Conservation (phyloP, 768 basidiomycete genomes). For the Plicaturopsis crispa region DNA sequence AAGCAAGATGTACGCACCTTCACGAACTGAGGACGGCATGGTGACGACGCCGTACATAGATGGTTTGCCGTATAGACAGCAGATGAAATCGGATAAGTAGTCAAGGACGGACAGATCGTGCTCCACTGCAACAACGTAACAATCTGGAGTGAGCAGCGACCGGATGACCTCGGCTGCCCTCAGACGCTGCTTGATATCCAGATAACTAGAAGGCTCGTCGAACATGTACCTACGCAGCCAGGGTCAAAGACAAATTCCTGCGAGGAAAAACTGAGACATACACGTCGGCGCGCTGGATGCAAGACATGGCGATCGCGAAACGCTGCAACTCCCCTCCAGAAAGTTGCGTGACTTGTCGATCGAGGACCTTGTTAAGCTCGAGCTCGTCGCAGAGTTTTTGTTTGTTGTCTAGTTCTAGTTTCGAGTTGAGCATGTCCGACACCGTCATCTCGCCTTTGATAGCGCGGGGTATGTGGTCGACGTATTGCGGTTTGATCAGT, state of each 20-base stretch:
- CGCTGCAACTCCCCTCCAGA: slow-evolving; percentile 97
- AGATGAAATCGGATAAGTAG: slow-evolving; percentile 97
- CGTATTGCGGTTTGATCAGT: slow-evolving; percentile 99
- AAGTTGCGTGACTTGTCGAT: slow-evolving; percentile 77
- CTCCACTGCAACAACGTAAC: slow-evolving; percentile 96
- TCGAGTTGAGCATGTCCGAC: slow-evolving; percentile 84
- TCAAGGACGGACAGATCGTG: slow-evolving; percentile 98
- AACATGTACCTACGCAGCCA: slow-evolving; percentile 79
- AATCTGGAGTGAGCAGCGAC: slow-evolving; percentile 67
- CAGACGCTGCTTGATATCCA: slow-evolving; percentile 93
- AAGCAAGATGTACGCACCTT: slow-evolving; percentile 48
- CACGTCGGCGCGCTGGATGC: slow-evolving; percentile 94
- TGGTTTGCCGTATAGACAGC: slow-evolving; percentile 95
- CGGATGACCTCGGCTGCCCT: slow-evolving; percentile 95
- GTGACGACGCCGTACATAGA: slow-evolving; percentile 98
- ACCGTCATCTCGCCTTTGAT: slow-evolving; percentile 90
- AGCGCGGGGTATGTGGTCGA: slow-evolving; percentile 95
- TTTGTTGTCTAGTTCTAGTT: slow-evolving; percentile 86
- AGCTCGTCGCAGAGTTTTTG: slow-evolving; percentile 78
- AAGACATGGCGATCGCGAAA: slow-evolving; percentile 97
- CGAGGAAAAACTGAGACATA: slow-evolving; percentile 30
- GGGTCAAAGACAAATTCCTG: slow-evolving; percentile 2
- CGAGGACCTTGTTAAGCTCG: slow-evolving; percentile 80
- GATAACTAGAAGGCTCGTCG: slow-evolving; percentile 96
- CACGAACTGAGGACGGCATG: slow-evolving; percentile 96